phyloP scores from a whole-genome alignment of 106 monocot species.

The Acorus calamus region DNA sequence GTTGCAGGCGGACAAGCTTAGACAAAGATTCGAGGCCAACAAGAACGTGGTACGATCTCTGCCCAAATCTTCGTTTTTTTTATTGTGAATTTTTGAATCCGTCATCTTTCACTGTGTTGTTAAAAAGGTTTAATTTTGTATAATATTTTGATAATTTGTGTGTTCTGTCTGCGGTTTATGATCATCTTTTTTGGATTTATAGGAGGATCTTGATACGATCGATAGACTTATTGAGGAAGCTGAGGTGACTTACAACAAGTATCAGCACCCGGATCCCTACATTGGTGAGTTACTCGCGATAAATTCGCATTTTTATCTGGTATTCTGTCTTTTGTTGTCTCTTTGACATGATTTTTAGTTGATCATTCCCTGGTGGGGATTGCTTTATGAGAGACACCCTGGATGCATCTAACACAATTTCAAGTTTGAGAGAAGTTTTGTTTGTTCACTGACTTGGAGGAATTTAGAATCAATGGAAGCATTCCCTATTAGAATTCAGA shows the following conservation, averaged over 20 bases:
- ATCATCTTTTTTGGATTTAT: slow-evolving; percentile 9
- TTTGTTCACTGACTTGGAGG: no score
- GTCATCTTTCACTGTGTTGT: no score
- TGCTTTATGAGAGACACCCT: no score
- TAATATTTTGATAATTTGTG: neutral
- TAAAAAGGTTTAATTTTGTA: neutral
- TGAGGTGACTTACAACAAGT: slow-evolving; percentile 60
- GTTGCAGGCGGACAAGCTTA: slow-evolving; percentile 68
- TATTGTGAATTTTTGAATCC: no score
- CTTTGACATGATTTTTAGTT: neutral
- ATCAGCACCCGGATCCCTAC: slow-evolving; percentile 89
- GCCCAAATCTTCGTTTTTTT: no score
- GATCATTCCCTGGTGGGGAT: neutral
- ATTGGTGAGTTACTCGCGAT: slow-evolving; percentile 49
- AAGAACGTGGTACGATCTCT: slow-evolving; percentile 59
- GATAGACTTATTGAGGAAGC: slow-evolving; percentile 65
- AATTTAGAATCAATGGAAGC: no score
- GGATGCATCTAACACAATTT: no score
- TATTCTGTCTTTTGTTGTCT: neutral
- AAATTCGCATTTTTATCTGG: neutral
- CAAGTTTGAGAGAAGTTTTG: no score
- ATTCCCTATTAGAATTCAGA: no score
- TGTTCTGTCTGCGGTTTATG: slow-evolving; percentile 6
- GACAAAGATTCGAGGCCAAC: slow-evolving; percentile 88
- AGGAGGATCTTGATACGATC: slow-evolving; percentile 87